phyloP scores from a whole-genome alignment of 345 rosid species.

The Boechera stricta region DNA sequence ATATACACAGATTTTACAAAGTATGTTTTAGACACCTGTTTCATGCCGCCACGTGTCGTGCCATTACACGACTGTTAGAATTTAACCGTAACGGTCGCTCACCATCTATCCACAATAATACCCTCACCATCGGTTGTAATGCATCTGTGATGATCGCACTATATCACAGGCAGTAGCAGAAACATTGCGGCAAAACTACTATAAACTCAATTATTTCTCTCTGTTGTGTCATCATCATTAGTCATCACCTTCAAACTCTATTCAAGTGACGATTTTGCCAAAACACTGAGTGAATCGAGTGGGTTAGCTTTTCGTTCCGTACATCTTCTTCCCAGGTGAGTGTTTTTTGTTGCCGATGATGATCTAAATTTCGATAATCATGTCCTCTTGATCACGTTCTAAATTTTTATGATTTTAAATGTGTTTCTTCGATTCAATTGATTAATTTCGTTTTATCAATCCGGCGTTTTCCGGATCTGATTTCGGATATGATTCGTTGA shows the following conservation, averaged over 20 bases:
- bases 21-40: background rate
- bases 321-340: conserved; percentile 32
- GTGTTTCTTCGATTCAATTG: background rate
- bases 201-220: background rate
- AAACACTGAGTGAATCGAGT: background rate
- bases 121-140: conserved; percentile 13
- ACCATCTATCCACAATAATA: background rate
- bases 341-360: background rate
- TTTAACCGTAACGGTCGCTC: background rate
- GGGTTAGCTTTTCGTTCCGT: conserved; percentile 4
- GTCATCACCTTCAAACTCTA: background rate
- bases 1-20: background rate
- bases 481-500: background rate
- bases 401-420: background rate
- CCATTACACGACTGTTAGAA: background rate
- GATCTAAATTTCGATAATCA: background rate
- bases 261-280: background rate
- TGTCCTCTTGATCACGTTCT: background rate
- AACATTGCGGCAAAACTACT: conserved; percentile 5
- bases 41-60: background rate
- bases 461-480: background rate
- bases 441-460: background rate
- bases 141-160: conserved; percentile 23
- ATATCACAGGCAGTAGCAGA: conserved; percentile 35
- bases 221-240: too few relatives aligned